Evolutionary conservation across 345 rosid genomes (phyloP).

Genomic region (Lepidium didymum): DNA sequence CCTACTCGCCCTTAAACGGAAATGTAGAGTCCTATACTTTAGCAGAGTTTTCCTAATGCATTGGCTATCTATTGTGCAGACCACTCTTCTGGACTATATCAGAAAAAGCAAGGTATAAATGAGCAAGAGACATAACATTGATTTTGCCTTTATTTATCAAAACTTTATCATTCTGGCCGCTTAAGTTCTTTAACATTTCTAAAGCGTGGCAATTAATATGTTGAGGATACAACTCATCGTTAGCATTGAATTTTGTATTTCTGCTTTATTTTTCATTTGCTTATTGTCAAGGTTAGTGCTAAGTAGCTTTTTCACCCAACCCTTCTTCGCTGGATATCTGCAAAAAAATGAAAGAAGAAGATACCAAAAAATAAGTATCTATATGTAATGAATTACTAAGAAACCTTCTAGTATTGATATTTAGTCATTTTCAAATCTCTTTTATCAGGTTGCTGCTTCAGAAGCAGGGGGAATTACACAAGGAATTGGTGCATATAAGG

Average conservation of each 20-base stretch:
- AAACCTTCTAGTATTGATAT: too few relatives aligned
- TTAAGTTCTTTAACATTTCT: neutral
- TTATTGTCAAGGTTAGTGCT: neutral
- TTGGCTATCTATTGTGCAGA: conserved; percentile 49
- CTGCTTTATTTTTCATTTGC: neutral
- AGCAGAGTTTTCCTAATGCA: conserved; percentile 27
- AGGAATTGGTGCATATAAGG: conserved; percentile 95
- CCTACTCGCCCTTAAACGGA: neutral
- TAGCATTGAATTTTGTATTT: neutral
- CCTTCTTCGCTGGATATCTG: conserved; percentile 26
- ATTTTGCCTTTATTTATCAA: neutral
- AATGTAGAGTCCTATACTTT: neutral
- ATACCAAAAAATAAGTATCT: too few relatives aligned
- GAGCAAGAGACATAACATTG: neutral
- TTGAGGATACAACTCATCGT: neutral
- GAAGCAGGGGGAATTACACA: conserved; percentile 99
- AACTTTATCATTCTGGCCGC: neutral
- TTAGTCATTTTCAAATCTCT: too few relatives aligned
- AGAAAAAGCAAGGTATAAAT: conserved; percentile 79
- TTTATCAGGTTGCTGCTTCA: conserved; percentile 94
- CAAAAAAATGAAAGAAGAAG: too few relatives aligned
- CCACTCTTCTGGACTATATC: conserved; percentile 88
- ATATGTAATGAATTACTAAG: too few relatives aligned
- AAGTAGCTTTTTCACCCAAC: conserved; percentile 11
- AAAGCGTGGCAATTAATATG: neutral